phyloP scores from a whole-genome alignment of 192 early-diverging fungal genomes.

The Mortierella antarctica region DNA sequence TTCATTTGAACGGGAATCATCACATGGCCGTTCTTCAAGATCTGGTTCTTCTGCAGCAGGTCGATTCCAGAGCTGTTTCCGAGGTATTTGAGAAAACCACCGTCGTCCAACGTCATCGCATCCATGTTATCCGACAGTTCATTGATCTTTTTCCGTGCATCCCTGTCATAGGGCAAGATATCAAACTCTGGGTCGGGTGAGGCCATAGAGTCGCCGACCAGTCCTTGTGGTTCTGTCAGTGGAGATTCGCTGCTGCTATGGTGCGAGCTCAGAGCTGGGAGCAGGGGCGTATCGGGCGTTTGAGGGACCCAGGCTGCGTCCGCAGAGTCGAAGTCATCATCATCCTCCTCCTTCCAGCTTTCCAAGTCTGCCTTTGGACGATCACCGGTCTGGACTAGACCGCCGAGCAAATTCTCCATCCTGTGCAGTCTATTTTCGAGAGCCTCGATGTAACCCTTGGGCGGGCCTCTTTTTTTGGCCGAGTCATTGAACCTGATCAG shows the following conservation, averaged over 20 bases:
- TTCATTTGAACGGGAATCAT: slow-evolving; percentile 51
- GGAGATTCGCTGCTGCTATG: neutral
- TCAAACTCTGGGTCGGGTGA: slow-evolving; percentile 16
- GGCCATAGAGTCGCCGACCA: neutral
- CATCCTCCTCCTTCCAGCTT: slow-evolving; percentile 24
- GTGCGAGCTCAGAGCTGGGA: neutral
- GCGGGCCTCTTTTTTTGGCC: slow-evolving; percentile 75
- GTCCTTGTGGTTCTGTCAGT: neutral
- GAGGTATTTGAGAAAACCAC: slow-evolving; percentile 74
- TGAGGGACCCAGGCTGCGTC: slow-evolving; percentile 42
- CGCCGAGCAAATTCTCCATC: slow-evolving; percentile 74
- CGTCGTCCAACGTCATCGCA: slow-evolving; percentile 74
- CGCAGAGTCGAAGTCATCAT: slow-evolving; percentile 32
- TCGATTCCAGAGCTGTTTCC: slow-evolving; percentile 82
- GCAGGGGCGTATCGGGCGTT: slow-evolving; percentile 18
- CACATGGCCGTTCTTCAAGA: slow-evolving; percentile 61
- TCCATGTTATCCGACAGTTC: slow-evolving; percentile 68
- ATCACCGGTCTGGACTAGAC: slow-evolving; percentile 63
- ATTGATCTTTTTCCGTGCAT: slow-evolving; percentile 48
- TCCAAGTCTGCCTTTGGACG: slow-evolving; percentile 44
- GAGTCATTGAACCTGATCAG: slow-evolving; percentile 25
- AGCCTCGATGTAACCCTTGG: slow-evolving; percentile 88
- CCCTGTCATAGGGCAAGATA: slow-evolving; percentile 12
- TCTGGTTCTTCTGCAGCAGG: slow-evolving; percentile 72
- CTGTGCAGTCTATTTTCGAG: slow-evolving; percentile 80